phyloP scores from a whole-genome alignment of 1,284 basidiomycete species.

The Athelia sp. region DNA sequence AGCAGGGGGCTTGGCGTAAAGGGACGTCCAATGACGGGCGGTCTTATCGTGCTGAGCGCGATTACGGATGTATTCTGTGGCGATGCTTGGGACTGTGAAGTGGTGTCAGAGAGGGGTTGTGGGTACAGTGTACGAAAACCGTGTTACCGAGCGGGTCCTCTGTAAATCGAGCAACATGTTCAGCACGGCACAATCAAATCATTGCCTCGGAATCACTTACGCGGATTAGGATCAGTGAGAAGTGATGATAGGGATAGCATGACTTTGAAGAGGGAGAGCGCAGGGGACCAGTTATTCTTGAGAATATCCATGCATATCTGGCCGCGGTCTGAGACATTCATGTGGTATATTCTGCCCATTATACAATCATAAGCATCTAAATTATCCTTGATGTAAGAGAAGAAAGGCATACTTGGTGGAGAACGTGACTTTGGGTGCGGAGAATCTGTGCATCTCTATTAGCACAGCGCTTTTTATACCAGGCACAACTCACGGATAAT shows the following conservation, averaged over 20 bases:
- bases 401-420: conserved; percentile 53
- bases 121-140: background rate
- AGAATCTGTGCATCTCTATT: conserved; percentile 78
- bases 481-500: conserved; percentile 72
- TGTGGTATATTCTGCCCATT: conserved; percentile 90
- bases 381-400: too few relatives aligned
- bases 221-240: conserved; percentile 84
- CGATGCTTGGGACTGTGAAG: conserved; percentile 62
- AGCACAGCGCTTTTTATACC: too few relatives aligned
- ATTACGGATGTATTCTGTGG: conserved; percentile 62
- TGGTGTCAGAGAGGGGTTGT: conserved; percentile 6
- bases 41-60: conserved; percentile 60
- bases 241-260: conserved; percentile 85
- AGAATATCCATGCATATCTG: conserved; percentile 78
- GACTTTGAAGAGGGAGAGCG: conserved; percentile 87
- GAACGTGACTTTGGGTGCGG: conserved; percentile 77
- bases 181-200: too few relatives aligned
- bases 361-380: background rate
- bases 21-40: conserved; percentile 58
- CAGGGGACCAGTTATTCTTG: conserved; percentile 89
- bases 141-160: conserved; percentile 65
- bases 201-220: conserved; percentile 27
- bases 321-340: conserved; percentile 82
- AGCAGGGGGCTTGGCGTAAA: conserved; percentile 45
- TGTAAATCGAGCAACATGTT: conserved; percentile 25